Evolutionary conservation across 2,329 filamentous ascomycete genomes (phyloP).

Genomic region (Microcyclosporella mali): DNA sequence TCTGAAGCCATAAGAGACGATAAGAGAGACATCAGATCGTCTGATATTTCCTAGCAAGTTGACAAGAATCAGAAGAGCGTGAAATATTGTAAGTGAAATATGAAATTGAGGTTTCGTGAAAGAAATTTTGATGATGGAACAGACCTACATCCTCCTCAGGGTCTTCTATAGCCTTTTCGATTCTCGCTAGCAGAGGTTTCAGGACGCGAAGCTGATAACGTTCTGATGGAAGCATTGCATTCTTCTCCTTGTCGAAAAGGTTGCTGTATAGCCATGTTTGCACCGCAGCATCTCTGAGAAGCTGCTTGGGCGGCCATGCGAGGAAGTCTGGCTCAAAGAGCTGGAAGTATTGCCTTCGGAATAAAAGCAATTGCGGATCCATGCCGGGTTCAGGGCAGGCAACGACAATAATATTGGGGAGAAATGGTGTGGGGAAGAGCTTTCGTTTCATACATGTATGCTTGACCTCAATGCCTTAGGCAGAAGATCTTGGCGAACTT

Average conservation of each 20-base stretch:
- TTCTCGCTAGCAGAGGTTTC: constrained; percentile 62
- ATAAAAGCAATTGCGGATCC: constrained; percentile 36
- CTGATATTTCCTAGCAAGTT: constrained; percentile 65
- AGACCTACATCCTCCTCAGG: constrained; percentile 79
- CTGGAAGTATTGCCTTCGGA: constrained; percentile 75
- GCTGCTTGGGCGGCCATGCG: constrained; percentile 54
- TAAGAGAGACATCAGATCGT: constrained; percentile 67
- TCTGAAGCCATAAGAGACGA: constrained; percentile 58
- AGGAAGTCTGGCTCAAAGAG: constrained; percentile 57
- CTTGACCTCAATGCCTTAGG: too few relatives aligned
- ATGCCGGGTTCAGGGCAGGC: too few relatives aligned
- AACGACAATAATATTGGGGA: too few relatives aligned
- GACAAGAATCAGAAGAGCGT: constrained; percentile 19
- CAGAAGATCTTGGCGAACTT: too few relatives aligned
- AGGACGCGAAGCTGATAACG: constrained; percentile 66
- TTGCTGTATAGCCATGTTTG: constrained; percentile 61
- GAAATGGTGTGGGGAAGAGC: too few relatives aligned
- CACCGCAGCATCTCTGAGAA: constrained; percentile 54
- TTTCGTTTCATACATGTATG: too few relatives aligned
- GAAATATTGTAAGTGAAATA: too few relatives aligned
- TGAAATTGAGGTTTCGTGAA: too few relatives aligned
- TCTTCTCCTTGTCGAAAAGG: constrained; percentile 57
- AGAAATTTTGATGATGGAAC: too few relatives aligned
- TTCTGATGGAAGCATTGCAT: constrained; percentile 56
- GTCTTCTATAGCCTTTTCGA: constrained; percentile 70